phyloP scores from a whole-genome alignment of 768 basidiomycete species.

The Mycena haematopus region DNA sequence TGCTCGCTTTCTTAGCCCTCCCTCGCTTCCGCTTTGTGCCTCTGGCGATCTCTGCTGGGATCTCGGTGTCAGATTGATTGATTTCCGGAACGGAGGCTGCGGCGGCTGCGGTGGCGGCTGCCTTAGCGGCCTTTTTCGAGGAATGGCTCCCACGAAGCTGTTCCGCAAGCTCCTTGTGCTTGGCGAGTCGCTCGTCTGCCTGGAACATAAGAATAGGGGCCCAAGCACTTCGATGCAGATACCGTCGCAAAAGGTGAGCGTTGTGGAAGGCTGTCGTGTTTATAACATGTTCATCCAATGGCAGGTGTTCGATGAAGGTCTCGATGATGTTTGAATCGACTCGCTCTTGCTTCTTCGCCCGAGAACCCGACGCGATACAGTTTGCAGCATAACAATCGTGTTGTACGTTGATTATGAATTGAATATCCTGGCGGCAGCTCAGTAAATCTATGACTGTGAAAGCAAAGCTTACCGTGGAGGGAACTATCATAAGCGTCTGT shows the following conservation, averaged over 20 bases:
- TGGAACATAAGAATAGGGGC: constrained; percentile 13
- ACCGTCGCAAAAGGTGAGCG: constrained; percentile 21
- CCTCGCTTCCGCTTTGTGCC: too few species aligned
- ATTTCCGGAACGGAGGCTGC: too few species aligned
- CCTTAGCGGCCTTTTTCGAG: neutral
- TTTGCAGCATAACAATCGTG: constrained; percentile 14
- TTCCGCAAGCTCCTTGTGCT: constrained; percentile 8
- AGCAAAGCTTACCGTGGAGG: neutral
- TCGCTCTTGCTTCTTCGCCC: constrained; percentile 15
- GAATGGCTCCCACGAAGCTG: neutral
- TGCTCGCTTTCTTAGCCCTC: too few species aligned
- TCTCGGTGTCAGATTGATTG: too few species aligned
- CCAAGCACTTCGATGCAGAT: constrained; percentile 4
- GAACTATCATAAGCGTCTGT: constrained; percentile 3
- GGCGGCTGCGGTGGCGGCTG: neutral
- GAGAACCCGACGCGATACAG: constrained; percentile 6
- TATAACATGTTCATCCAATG: constrained; percentile 8
- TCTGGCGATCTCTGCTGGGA: too few species aligned
- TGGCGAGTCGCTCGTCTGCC: neutral
- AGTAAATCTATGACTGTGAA: neutral
- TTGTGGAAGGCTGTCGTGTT: constrained; percentile 24
- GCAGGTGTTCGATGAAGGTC: constrained; percentile 1
- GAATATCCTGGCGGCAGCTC: neutral
- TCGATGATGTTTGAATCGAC: constrained; percentile 13
- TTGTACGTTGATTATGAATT: constrained; percentile 19